Percentiles rank a stretch among this genome's conserved stretches.
Conservation (phyloP, 257 asterid genomes). For the Solanum bulbocastanum region DNA sequence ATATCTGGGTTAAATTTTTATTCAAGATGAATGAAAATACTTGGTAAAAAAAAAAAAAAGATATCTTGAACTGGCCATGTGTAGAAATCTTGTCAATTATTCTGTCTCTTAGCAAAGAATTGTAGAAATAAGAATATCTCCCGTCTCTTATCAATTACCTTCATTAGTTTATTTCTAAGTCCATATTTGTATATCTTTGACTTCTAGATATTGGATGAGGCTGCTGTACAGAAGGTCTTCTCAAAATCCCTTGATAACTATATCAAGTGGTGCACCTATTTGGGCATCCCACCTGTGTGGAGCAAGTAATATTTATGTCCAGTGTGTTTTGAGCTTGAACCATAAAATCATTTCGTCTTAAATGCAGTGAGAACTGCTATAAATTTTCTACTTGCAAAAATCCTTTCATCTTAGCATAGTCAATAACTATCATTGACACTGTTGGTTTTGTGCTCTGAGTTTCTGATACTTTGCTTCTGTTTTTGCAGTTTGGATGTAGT, state of each 20-base stretch:
- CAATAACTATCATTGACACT: neutral
- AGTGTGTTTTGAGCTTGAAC: neutral
- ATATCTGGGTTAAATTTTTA: neutral
- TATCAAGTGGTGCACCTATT: conserved; percentile 86
- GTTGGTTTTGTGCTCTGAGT: neutral
- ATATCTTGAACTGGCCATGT: neutral
- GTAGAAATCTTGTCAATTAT: neutral
- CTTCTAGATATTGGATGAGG: conserved; percentile 88
- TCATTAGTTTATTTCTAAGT: neutral
- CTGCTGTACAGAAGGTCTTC: conserved; percentile 81
- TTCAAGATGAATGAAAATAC: neutral
- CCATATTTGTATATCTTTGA: neutral
- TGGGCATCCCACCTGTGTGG: conserved; percentile 83
- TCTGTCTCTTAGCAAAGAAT: neutral
- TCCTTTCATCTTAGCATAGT: neutral
- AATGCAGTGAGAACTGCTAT: neutral
- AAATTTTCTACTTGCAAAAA: neutral
- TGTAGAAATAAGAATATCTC: neutral
- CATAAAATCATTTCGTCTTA: neutral
- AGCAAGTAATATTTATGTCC: conserved; percentile 58
- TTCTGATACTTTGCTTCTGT: neutral
- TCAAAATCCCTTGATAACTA: conserved; percentile 90
- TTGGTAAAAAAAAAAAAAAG: neutral
- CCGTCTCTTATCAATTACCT: neutral
- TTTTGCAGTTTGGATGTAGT: conserved; percentile 68